Base-by-base conservation (phyloP, 129 eudicot genomes). In the Erigeron canadensis region DNA sequence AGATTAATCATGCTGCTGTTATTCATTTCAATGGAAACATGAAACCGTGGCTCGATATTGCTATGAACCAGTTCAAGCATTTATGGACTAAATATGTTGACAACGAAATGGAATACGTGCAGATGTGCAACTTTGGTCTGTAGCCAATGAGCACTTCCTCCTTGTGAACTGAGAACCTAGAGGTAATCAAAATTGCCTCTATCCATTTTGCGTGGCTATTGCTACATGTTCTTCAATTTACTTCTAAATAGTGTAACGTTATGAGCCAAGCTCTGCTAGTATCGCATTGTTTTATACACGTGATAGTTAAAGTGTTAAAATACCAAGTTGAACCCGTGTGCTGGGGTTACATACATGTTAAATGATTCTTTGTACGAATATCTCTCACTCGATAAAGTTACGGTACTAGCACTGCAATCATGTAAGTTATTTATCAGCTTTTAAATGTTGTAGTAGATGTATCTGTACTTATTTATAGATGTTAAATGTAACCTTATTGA, bases 41-140 rank as follows among this genome's bases (percentile, higher is more conserved):
- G 97, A 91, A 91, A 75, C 97, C 97, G 39, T 91, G 97, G 97
- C 96, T 91, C 21, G 97, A 88, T 75, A 91, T 91, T 51, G 97
- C 91, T 19, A 74, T 88, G 94, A 91, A 91, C 75, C 96, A 83
- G 47, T 91, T 78, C 73, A 91, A 91, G 91, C 79, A 88, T 71
- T 89, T 88, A 6, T 91, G 97, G 97, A 84, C 97, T 11, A 91
- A 91, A 80, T 88, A 91, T 46, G 91, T 91, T 41, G 97, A 91
- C 74, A 78, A 60, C 17, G 93, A 88, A 41, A 84, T 91, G 94
- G 96, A 86, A 75, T 91, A 82, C 59, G 88, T 91, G 81, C 97
- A 86, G 80, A 85, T 88, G 94, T 91, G 97, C 91, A 91, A 91
- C 82, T 91, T 91, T 72, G 97, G 97, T 74, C 76, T 91, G 69